Base-by-base conservation (phyloP, 192 early-diverging fungal genomes). In the Coemansia sp. region DNA sequence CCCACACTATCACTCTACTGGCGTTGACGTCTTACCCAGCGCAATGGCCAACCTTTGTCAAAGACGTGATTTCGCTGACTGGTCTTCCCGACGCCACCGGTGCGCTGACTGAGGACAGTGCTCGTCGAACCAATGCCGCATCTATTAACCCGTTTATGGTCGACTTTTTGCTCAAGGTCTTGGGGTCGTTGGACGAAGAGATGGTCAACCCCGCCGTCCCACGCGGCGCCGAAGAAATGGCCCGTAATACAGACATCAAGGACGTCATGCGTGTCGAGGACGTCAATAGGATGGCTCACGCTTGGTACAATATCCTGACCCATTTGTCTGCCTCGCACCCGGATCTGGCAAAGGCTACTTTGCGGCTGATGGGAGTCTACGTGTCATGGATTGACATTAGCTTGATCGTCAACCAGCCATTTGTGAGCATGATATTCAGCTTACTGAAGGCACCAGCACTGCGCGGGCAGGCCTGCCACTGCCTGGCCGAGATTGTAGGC, bases 371-470 rank as follows among this genome's bases (percentile, higher is more conserved):
- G 68, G 95, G 93, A 43, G 85, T 87, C 38, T 98, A 97, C 87
- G 91, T 96, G n/a, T 90, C 92, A 18, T 98, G 97, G 97, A 93
- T 97, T 64, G 95, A 97, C 71, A 95, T 97, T 50, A 92, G 90
- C 24, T 87, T 97, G 29, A 88, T 98, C 62, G 92, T 94, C 57
- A 94, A 94, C 77, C 87, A 93, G 74, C 78, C 84, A 57, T 94
- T 95, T 49, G 90, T 97, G 67, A 75, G 85, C 7, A 72, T 89
- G 3, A 78, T 98, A 55, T 93, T 93, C 77, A 88, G 88, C 41
- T 88, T 95, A 49, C 77, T 98, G 22, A 70, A 79, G 43, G 69
- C 86, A 1, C 76, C 80, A 12, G 80, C 80, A 18, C 73, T 97
- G 69, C 88, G 91, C 36, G 88, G 87, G 47, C 84, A 88, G 16